Percentiles rank a stretch among this genome's conserved stretches.
phyloP scores from a whole-genome alignment of 805 yeast species.

The Lipomyces mesembrius region DNA sequence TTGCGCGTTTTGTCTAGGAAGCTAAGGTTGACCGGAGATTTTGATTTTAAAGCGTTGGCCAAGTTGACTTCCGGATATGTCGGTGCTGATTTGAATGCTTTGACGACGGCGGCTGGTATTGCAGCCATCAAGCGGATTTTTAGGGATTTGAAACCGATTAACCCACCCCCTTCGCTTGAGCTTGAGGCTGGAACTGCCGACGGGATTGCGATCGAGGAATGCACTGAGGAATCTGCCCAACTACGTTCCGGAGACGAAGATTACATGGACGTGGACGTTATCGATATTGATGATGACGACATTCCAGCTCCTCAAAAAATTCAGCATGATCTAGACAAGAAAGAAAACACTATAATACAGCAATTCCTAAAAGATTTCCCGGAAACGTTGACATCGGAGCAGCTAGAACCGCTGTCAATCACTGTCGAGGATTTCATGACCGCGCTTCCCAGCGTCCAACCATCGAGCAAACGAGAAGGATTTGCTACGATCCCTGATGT shows the following conservation, averaged over 20 bases:
- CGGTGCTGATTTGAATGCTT: slow-evolving; percentile 94
- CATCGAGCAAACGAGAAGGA: slow-evolving; percentile 97
- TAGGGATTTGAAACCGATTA: slow-evolving; percentile 52
- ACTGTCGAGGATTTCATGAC: slow-evolving; percentile 76
- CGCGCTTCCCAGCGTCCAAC: slow-evolving; percentile 92
- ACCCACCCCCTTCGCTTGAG: slow-evolving; percentile 43
- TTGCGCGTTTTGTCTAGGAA: slow-evolving; percentile 54
- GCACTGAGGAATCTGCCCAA: slow-evolving; percentile 12
- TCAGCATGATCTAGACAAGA: slow-evolving; percentile 23
- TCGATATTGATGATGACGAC: slow-evolving; percentile 43
- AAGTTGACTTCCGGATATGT: slow-evolving; percentile 96
- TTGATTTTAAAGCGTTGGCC: slow-evolving; percentile 76
- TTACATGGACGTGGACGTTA: slow-evolving; percentile 29
- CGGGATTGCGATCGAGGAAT: slow-evolving; percentile 13
- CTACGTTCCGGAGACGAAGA: slow-evolving; percentile 11
- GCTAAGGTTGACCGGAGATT: slow-evolving; percentile 66
- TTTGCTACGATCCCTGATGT: slow-evolving; percentile 98
- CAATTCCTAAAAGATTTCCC: slow-evolving; percentile 76
- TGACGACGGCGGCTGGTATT: slow-evolving; percentile 91
- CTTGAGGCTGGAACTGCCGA: slow-evolving; percentile 16
- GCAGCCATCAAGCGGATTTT: slow-evolving; percentile 92
- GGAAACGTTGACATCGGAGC: slow-evolving; percentile 72
- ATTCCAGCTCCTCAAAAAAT: slow-evolving; percentile 28
- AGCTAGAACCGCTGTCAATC: slow-evolving; percentile 75
- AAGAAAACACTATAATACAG: slow-evolving; percentile 60